Base-by-base conservation (phyloP, 1,139 yeast genomes). In the Hyphopichia buzzinii region DNA sequence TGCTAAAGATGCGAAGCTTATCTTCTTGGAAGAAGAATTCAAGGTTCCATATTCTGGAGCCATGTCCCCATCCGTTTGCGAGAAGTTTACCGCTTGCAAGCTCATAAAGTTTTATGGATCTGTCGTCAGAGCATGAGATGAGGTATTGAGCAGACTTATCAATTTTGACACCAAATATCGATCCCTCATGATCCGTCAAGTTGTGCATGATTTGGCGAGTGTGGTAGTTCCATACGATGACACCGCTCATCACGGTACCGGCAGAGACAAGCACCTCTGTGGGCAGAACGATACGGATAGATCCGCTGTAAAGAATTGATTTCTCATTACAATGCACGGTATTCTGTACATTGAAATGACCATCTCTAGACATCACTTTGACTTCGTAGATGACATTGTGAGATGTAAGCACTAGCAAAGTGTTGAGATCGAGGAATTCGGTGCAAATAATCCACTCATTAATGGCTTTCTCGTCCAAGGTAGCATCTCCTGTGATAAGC, bases 31-130 rank as follows among this genome's bases (percentile, higher is more conserved):
- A 44, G 42, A 68, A 74, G 55, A 89, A 88, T 30, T 71, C 71
- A 36, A 92, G 67, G 30, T 76, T 77, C 98, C 98, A 92, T 30
- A 92, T 89, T 54, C 98, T 74, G 0, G 97, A 90, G 3, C 86
- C 84, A 55, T 92, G 98, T 12, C 97, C 97, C 97, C 97, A 92
- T 0, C 96, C 97, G 27, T 81, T 77, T 1, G 92, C 84, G 26
- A 85, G 46, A 23, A 81, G 61, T 6, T 62, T 47, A 0, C 94
- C 92, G 2, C 71, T 52, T 5, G 53, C 49, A 43, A 82, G 63
- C 45, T 78, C 79, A 81, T 90, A 90, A 8, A 92, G 57, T 39
- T 83, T 82, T 35, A 92, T 79, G 0, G 96, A 85, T 43, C 98
- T 71, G 54, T 92, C 98, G 57, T 92, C 97, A 0, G 97, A 90